Evolutionary conservation across 2,329 filamentous ascomycete species (phyloP), one percentile per base, ranked within the genome.

Genomic region (Aspergillus texensis): DNA sequence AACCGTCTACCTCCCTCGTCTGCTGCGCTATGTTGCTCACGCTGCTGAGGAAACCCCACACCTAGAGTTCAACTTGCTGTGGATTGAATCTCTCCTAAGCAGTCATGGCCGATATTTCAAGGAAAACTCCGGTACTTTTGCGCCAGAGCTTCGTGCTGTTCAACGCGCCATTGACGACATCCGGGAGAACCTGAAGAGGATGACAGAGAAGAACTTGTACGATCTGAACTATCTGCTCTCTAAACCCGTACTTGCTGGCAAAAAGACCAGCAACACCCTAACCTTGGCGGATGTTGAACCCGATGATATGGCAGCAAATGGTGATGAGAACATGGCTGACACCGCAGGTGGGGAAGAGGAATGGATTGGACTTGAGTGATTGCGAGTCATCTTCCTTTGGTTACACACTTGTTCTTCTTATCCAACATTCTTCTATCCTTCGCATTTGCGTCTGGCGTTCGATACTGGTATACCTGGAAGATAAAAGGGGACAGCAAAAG

Each of bases 41-140:
- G 92, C 96, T 72, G 91, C 92, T 1, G 94, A 98, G 71, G 89
- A 94, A 74, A 94, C 91, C 2, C 94, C 94, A 1, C 94, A 97
- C 81, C 86, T 99, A 5, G 95, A 99, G 79, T 96, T 98, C 79
- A 96, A 95, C 72, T 82, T 99, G 52, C 81, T 94, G 10, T 99
- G 95, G 95, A 91, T 97, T 72, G 92, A 95, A 77, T 88, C 92
- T 1, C 69, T 89, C 11, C 83, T 98, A 63, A 90, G 91, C 71
- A 89, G 88, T 70, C 94, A 98, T 76, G 95, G 95, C 39, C 85
- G 90, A 26, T 94, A 91, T 84, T 85, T 99, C 71, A 91, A 92
- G 63, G 91, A 94, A 41, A 91, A 94, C 75, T 85, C 90, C 26
- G 90, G 87, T 58, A 89, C 91, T 70, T 88, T 95, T 39, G 93